phyloP scores from a whole-genome alignment of 2,329 filamentous ascomycete species.

The Aspergillus ruber region DNA sequence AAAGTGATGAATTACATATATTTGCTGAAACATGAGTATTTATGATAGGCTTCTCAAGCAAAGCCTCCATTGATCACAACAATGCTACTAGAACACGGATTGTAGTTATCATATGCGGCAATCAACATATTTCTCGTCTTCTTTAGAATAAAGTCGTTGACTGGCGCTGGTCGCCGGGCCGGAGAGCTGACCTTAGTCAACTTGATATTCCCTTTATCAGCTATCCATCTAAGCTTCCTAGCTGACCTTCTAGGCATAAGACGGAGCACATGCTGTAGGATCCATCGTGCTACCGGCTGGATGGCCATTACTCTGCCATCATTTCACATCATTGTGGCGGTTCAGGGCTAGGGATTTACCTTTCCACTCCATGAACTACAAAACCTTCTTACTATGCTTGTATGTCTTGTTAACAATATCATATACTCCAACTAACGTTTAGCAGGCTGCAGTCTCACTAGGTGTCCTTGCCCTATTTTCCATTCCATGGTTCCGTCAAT shows the following conservation, averaged over 20 bases:
- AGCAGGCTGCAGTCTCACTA: background rate
- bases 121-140: constrained; percentile 17
- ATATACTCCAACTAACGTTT: too few relatives aligned
- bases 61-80: too few relatives aligned
- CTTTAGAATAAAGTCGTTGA: constrained; percentile 7
- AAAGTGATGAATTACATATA: too few relatives aligned
- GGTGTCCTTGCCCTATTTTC: background rate
- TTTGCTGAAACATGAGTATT: too few relatives aligned
- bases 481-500: background rate
- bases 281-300: background rate
- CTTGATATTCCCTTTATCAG: background rate
- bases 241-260: background rate
- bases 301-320: background rate
- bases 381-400: background rate
- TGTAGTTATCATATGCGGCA: constrained; percentile 10
- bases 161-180: background rate
- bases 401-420: too few relatives aligned
- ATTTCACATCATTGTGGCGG: background rate
- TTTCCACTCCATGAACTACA: background rate
- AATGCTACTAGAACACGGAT: too few relatives aligned
- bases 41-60: too few relatives aligned
- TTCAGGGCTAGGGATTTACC: too few relatives aligned
- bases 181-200: background rate
- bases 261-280: too few relatives aligned
- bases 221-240: background rate